Evolutionary conservation across 2,329 filamentous ascomycete genomes (phyloP).

Genomic region (Claviceps pazoutovae): DNA sequence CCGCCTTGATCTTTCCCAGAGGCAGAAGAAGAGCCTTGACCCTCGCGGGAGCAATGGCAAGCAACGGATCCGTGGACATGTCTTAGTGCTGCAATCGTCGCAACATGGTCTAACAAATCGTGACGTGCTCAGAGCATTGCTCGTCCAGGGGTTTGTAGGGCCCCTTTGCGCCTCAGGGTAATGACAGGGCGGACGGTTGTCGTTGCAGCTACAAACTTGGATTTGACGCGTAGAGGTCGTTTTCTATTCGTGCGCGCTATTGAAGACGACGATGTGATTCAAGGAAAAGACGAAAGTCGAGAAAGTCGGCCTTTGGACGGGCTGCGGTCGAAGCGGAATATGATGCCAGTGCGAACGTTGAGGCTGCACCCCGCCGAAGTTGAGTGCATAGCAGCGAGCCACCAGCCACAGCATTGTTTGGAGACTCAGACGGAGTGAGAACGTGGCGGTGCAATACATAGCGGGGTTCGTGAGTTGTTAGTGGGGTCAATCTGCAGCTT

Average conservation of each 20-base stretch:
- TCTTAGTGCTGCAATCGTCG: constrained; percentile 32
- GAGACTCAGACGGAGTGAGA: no score
- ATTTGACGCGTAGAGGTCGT: not conserved
- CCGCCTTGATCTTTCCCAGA: constrained; percentile 70
- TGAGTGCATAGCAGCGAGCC: not conserved
- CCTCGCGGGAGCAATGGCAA: constrained; percentile 82
- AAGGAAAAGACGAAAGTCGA: no score
- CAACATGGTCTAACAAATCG: constrained; percentile 17
- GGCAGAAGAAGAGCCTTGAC: constrained; percentile 79
- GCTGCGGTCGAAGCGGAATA: not conserved
- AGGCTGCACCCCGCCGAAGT: not conserved
- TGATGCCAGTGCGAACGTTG: not conserved
- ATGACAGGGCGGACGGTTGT: not conserved
- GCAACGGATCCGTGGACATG: constrained; percentile 80
- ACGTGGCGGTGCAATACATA: no score
- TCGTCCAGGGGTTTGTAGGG: not conserved
- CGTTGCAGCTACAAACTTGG: not conserved
- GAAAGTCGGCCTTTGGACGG: no score
- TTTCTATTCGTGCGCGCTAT: not conserved
- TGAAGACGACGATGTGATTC: no score
- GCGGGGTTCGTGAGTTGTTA: no score
- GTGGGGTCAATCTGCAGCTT: no score
- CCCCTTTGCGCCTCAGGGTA: not conserved
- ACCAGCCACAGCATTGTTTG: not conserved
- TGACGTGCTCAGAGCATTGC: not conserved